Conservation (phyloP, 345 rosid species). For the Camelina neglecta region DNA sequence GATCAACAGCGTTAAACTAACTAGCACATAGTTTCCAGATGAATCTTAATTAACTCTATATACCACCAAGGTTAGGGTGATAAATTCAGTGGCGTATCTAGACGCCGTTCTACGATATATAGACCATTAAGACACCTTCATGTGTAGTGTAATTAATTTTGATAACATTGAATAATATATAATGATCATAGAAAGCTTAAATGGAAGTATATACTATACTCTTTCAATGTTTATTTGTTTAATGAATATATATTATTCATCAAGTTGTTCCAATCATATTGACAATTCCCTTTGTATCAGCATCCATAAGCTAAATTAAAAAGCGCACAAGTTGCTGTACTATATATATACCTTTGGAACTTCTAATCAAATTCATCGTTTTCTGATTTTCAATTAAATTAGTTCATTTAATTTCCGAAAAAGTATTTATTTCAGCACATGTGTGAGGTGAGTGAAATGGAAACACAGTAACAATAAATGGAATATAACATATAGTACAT, state of each 20-base stretch:
- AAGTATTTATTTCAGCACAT: constrained; percentile 26
- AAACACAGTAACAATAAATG: constrained; percentile 6
- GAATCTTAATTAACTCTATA: neutral
- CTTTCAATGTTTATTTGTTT: neutral
- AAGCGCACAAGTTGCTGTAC: constrained; percentile 34
- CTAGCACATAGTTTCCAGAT: neutral
- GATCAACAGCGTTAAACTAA: neutral
- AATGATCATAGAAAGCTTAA: constrained; percentile 15
- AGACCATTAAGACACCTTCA: constrained; percentile 15
- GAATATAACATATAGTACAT: neutral
- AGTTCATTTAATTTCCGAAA: neutral
- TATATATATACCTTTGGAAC: neutral
- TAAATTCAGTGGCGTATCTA: neutral
- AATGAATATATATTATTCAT: constrained; percentile 7
- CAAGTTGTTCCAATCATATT: constrained; percentile 36
- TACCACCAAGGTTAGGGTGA: neutral
- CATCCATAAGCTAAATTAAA: constrained; percentile 13
- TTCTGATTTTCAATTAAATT: neutral
- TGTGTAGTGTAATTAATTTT: neutral
- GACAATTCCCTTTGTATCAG: constrained; percentile 32
- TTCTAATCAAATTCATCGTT: constrained; percentile 1
- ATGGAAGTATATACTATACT: neutral
- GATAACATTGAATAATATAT: neutral
- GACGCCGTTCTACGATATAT: neutral
- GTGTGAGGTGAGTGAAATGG: constrained; percentile 14